These are phyloP conservation scores for Gaultheria prostrata DNA, from an alignment of 148 eudicot species.

Conservation along the genomic window DNA sequence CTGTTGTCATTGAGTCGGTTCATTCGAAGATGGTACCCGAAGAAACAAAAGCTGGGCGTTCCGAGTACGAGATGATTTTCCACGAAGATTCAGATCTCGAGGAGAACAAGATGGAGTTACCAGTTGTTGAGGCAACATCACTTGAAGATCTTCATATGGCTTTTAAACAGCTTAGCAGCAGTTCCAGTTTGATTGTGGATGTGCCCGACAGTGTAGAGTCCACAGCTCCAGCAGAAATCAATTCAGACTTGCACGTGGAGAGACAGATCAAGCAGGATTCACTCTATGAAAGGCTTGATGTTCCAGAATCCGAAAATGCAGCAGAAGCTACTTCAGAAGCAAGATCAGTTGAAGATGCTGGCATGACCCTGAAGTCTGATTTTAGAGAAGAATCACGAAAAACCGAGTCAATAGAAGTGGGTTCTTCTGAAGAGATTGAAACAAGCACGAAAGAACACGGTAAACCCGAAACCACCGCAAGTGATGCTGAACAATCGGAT, in stretches of 20 bases:
- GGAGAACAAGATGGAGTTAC: constrained; percentile 14
- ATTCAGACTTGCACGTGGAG: constrained; percentile 16
- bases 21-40: constrained; percentile 23
- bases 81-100: neutral
- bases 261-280: neutral
- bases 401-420: constrained; percentile 15
- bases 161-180: constrained; percentile 3
- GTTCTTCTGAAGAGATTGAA: constrained; percentile 15
- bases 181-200: constrained; percentile 13
- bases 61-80: constrained; percentile 12
- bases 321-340: constrained; percentile 19
- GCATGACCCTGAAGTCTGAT: neutral
- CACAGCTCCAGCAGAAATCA: neutral
- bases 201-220: constrained; percentile 5
- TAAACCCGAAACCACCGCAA: constrained; percentile 13
- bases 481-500: constrained; percentile 15
- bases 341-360: constrained; percentile 17
- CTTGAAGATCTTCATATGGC: constrained; percentile 21
- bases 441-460: constrained; percentile 20
- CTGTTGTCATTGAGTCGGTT: constrained; percentile 18
- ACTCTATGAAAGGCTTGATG: constrained; percentile 6
- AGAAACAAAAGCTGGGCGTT: constrained; percentile 22
- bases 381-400: constrained; percentile 15
- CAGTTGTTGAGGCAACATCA: constrained; percentile 27
- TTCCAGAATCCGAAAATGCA: constrained; percentile 12